A percentile compares a stretch with the other conserved stretches of the same genome.
Conservation (phyloP, 2,329 filamentous ascomycete genomes). For the Bisporella sp. region DNA sequence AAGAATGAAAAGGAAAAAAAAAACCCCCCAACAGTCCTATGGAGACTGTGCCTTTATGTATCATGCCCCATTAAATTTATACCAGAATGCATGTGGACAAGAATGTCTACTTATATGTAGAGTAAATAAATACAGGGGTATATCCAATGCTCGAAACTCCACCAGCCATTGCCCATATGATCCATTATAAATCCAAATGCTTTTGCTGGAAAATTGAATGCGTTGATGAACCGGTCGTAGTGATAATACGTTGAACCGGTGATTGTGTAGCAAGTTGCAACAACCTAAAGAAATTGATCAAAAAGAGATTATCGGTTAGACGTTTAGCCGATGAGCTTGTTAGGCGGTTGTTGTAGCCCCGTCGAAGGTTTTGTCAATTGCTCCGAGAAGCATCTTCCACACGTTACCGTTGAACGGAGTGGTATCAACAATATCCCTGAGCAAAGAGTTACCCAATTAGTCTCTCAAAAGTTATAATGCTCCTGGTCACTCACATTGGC, state of each 20-base stretch:
- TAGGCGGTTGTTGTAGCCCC: background rate
- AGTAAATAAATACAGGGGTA: background rate
- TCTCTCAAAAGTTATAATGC: background rate
- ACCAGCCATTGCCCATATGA: background rate
- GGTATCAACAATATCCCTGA: constrained; percentile 10
- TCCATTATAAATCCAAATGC: background rate
- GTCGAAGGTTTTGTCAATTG: constrained; percentile 1
- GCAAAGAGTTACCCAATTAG: background rate
- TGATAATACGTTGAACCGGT: background rate
- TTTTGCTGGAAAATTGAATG: background rate
- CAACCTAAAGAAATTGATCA: background rate
- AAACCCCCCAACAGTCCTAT: too few species aligned
- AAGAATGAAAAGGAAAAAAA: too few species aligned
- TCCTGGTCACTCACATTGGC: constrained; percentile 4
- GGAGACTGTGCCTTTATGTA: too few species aligned
- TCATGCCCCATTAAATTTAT: background rate
- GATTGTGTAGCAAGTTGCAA: background rate
- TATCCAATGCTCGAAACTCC: background rate
- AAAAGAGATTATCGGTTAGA: background rate
- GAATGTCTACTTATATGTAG: background rate
- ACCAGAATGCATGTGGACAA: background rate
- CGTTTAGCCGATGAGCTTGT: background rate
- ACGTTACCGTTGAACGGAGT: constrained; percentile 6
- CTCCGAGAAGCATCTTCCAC: constrained; percentile 12
- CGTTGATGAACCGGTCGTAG: background rate